phyloP scores from a whole-genome alignment of 257 asterid species.

The Solanum habrochaites region DNA sequence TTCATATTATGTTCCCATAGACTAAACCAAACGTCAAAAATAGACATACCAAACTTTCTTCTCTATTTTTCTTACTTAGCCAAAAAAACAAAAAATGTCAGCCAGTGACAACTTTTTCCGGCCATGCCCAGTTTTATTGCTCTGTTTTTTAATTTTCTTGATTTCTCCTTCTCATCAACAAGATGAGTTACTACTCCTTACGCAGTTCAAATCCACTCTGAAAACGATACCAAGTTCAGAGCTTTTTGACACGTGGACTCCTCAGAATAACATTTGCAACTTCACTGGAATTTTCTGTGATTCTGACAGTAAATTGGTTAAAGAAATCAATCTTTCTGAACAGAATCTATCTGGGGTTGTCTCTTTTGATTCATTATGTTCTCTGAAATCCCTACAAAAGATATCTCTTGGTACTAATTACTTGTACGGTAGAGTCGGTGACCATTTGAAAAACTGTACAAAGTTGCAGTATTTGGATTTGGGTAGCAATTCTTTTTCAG shows the following conservation, averaged over 20 bases:
- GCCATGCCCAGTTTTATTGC: background rate
- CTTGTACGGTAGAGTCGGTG: slow-evolving; percentile 13
- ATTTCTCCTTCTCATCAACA: background rate
- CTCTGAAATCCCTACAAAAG: slow-evolving; percentile 18
- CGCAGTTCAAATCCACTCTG: slow-evolving; percentile 22
- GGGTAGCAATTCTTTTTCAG: slow-evolving; percentile 20
- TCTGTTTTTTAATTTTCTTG: background rate
- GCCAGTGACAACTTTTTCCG: slow-evolving; percentile 2
- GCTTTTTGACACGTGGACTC: slow-evolving; percentile 20
- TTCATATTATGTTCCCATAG: background rate
- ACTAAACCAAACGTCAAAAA: background rate
- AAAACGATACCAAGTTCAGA: background rate
- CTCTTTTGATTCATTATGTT: slow-evolving; percentile 28
- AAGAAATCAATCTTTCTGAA: slow-evolving; percentile 25
- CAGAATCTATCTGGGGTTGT: slow-evolving; percentile 17
- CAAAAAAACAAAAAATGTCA: background rate
- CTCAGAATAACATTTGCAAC: slow-evolving; percentile 6
- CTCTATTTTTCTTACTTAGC: background rate
- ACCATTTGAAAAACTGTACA: slow-evolving; percentile 17
- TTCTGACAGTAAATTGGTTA: slow-evolving; percentile 8
- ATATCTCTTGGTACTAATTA: slow-evolving; percentile 21
- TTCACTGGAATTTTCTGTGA: slow-evolving; percentile 26
- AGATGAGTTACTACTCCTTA: slow-evolving; percentile 12
- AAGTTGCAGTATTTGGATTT: slow-evolving; percentile 25
- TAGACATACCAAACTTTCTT: background rate